These are phyloP conservation scores for Thermomucor indicae-seudaticae DNA, from an alignment of 371 early-diverging fungal genomes.

Conservation along the genomic window DNA sequence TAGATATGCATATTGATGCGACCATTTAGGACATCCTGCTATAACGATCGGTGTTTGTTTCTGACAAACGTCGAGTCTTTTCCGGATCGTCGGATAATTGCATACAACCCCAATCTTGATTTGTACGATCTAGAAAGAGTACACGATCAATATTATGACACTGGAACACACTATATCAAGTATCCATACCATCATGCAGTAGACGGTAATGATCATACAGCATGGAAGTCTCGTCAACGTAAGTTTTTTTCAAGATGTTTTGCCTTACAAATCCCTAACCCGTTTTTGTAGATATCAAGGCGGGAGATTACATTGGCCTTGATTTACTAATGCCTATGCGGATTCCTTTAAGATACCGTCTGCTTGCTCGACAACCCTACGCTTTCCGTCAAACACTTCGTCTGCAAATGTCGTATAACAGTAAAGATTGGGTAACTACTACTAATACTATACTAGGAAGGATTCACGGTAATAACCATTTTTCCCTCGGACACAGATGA, in stretches of 20 bases:
- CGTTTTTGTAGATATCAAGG: slow-evolving; percentile 24
- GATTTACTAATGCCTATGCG: slow-evolving; percentile 56
- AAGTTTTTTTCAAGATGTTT: no score
- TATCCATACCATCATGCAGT: slow-evolving; percentile 52
- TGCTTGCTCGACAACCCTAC: slow-evolving; percentile 36
- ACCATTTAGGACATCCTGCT: slow-evolving; percentile 41
- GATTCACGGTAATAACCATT: not conserved
- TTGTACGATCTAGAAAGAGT: slow-evolving; percentile 37
- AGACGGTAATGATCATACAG: slow-evolving; percentile 39
- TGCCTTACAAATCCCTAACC: no score
- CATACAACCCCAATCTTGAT: slow-evolving; percentile 46
- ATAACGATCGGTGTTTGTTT: slow-evolving; percentile 55
- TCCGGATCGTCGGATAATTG: slow-evolving; percentile 47
- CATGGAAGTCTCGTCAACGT: slow-evolving; percentile 38
- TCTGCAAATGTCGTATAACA: slow-evolving; percentile 43
- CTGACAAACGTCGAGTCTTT: slow-evolving; percentile 50
- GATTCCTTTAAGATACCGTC: slow-evolving; percentile 37
- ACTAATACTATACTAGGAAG: not conserved
- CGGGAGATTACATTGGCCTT: slow-evolving; percentile 61
- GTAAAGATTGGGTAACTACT: slow-evolving; percentile 36
- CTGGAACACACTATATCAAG: slow-evolving; percentile 16
- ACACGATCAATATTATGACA: slow-evolving; percentile 44
- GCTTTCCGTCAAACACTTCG: slow-evolving; percentile 21
- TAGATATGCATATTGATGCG: not conserved
- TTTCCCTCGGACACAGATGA: slow-evolving; percentile 11